Conservation (phyloP, 1,284 basidiomycete genomes). For the Trichosporon sp. region DNA sequence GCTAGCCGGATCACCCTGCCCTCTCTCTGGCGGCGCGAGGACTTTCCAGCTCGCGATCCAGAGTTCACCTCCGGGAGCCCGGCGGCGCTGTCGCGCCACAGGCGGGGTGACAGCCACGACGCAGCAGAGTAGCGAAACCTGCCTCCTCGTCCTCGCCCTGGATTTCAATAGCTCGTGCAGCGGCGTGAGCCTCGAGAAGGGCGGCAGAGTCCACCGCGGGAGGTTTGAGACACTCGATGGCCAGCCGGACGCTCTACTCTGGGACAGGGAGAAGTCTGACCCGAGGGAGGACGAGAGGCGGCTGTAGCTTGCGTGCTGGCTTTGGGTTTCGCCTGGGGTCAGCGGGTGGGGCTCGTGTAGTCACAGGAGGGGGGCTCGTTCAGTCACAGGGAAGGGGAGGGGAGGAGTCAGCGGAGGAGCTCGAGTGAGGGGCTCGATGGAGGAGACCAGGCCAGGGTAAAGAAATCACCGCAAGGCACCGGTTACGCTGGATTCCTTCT, state of each 20-base stretch:
- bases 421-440: no score
- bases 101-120: slow-evolving; percentile 26
- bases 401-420: no score
- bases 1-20: slow-evolving; percentile 13
- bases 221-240: slow-evolving; percentile 17
- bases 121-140: slow-evolving; percentile 30
- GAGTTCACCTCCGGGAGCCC: slow-evolving; percentile 20
- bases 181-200: slow-evolving; percentile 22
- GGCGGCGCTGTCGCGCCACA: slow-evolving; percentile 16
- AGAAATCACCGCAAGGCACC: no score
- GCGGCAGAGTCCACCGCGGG: slow-evolving; percentile 34
- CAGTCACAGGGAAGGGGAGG: no score
- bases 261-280: slow-evolving; percentile 25
- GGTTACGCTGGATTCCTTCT: no score
- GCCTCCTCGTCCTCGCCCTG: not conserved
- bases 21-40: slow-evolving; percentile 15
- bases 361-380: no score
- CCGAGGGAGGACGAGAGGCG: slow-evolving; percentile 26
- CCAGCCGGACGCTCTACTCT: slow-evolving; percentile 17
- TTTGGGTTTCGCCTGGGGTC: not conserved
- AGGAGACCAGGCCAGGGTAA: no score
- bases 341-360: no score
- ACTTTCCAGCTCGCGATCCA: slow-evolving; percentile 38
- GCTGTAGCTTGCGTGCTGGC: slow-evolving; percentile 4
- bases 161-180: slow-evolving; percentile 17